phyloP scores from a whole-genome alignment of 176 grass and related monocot species.

The Aechmea fasciata region DNA sequence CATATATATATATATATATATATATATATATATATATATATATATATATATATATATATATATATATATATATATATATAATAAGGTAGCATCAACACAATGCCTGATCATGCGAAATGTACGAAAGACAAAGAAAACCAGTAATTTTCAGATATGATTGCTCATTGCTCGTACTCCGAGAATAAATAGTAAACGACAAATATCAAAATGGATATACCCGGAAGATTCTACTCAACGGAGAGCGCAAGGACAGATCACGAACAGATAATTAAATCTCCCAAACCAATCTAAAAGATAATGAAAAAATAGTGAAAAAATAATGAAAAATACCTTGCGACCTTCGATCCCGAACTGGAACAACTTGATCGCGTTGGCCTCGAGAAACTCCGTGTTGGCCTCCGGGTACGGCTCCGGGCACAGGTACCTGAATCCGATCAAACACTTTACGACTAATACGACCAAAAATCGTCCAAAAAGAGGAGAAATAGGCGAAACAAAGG shows the following conservation, averaged over 20 bases:
- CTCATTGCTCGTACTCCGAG: background rate
- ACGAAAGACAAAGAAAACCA: too few relatives aligned
- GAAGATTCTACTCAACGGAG: background rate
- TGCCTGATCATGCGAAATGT: too few relatives aligned
- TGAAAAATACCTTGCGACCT: conserved; percentile 53
- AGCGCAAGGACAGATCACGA: background rate
- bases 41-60: conserved; percentile 27
- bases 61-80: conserved; percentile 17
- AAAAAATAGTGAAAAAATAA: background rate
- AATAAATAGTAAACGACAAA: background rate
- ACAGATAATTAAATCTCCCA: background rate
- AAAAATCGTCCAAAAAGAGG: conserved; percentile 1
- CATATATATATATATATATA: conserved; percentile 16
- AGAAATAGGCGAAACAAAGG: background rate
- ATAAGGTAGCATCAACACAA: conserved; percentile 15
- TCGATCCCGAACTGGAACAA: conserved; percentile 74
- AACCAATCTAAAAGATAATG: background rate
- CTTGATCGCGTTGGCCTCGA: conserved; percentile 45
- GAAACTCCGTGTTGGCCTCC: conserved; percentile 50
- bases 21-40: conserved; percentile 25
- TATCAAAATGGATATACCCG: background rate
- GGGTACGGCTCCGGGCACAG: conserved; percentile 79
- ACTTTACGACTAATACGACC: background rate
- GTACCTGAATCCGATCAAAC: conserved; percentile 44
- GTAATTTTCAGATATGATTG: too few relatives aligned